Evolutionary conservation across 108 stramenopile genomes (phyloP), one percentile per base, ranked within the genome.

Genomic region (Discostella stelligeroides): DNA sequence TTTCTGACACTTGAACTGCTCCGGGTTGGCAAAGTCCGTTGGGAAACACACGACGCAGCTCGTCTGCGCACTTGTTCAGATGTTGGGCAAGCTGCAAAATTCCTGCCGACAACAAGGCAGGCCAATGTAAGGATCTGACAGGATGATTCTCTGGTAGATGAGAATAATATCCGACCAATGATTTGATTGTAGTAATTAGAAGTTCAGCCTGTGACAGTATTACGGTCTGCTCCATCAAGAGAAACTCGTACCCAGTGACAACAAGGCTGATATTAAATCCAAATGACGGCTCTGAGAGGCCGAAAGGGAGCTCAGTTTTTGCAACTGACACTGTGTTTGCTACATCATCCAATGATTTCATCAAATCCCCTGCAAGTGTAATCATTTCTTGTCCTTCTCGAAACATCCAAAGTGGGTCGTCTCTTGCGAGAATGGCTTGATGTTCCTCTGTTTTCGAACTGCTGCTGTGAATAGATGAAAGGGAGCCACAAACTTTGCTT

Each of bases 401-500:
- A 14, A 63, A 45, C 60, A 63, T 70, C 70, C 70, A 70, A 24
- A 70, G 28, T 45, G 66, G 66, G 24, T 68, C 55, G 18, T 21
- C 37, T 14, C 29, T 46, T 20, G 29, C 42, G 0, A 38, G 24
- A 29, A 28, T 63, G 18, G 13, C 11, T 21, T 38, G 13, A 17
- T 38, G 17, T 49, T 57, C 61, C 61, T 63, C 25, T 49, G 25
- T 29, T 10, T 37, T 58, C 28, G 30, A 59, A 41, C 25, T 27
- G 40, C 39, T 23, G 21, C 60, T 38, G 39, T 61, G 39, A 40
- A 61, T 3, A 27, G 58, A 43, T 29, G 66, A 45, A 59, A 68
- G 58, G 27, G 66, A 57, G 14, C 21, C 18, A 60, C 39, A 58
- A 13, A 7, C 13, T 68, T 68, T 68, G 28, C 66, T 58, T 38